Conservation (phyloP, 768 basidiomycete species). For the Lentinula boryana region DNA sequence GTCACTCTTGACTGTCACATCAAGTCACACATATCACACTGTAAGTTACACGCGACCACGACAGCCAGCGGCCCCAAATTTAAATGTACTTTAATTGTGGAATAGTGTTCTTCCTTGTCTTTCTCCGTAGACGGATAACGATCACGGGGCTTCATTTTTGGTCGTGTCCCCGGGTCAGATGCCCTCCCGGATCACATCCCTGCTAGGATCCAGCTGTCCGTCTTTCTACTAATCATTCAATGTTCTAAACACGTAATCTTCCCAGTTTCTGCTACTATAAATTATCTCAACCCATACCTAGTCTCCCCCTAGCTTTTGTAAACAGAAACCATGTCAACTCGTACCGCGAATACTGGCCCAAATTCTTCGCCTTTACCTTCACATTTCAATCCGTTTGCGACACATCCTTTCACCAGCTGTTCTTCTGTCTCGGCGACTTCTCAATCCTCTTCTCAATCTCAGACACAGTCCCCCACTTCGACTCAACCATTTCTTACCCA, state of each 20-base stretch:
- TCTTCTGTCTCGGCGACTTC: background rate
- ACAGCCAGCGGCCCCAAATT: background rate
- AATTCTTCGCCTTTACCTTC: slow-evolving; percentile 4
- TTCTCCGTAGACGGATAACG: background rate
- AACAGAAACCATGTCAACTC: background rate
- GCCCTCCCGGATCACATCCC: background rate
- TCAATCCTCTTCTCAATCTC: background rate
- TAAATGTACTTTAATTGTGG: background rate
- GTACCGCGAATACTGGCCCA: background rate
- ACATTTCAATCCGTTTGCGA: slow-evolving; percentile 4
- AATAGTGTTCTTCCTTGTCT: background rate
- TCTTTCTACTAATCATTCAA: background rate
- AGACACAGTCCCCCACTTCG: background rate
- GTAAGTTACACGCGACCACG: too few species aligned
- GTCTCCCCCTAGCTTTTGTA: background rate
- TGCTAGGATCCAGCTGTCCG: background rate
- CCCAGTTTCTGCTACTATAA: background rate
- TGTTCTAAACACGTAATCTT: background rate
- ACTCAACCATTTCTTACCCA: background rate
- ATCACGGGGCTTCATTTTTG: background rate
- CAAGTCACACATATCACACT: background rate
- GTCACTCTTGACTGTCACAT: background rate
- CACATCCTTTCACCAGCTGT: slow-evolving; percentile 7
- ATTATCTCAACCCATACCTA: background rate
- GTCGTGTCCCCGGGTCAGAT: background rate